Evolutionary conservation across 768 basidiomycete genomes (phyloP).

Genomic region (Erythrobasidium yunnanense): DNA sequence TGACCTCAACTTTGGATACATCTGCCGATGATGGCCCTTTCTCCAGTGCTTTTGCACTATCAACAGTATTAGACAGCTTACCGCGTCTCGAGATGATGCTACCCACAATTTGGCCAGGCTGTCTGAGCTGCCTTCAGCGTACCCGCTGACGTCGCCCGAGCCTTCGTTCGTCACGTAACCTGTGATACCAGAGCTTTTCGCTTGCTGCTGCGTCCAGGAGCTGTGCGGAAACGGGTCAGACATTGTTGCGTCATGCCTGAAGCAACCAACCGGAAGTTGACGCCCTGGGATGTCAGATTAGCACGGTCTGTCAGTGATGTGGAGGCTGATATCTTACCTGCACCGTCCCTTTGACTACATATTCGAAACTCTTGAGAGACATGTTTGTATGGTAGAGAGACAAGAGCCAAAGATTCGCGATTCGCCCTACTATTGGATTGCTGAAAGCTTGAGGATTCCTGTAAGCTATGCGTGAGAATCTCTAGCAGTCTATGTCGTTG

Average conservation of each 20-base stretch:
- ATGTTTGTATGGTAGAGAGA: not conserved
- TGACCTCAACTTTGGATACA: not conserved
- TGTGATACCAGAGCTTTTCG: not conserved
- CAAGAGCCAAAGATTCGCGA: not conserved
- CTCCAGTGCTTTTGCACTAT: not conserved
- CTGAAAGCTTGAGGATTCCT: not conserved
- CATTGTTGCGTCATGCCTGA: not conserved
- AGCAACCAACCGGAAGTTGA: not conserved
- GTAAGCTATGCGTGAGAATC: too few species aligned
- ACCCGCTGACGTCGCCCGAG: not conserved
- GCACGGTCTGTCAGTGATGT: not conserved
- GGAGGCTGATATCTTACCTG: not conserved
- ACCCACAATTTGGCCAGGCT: not conserved
- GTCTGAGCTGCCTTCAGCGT: not conserved
- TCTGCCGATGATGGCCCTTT: not conserved
- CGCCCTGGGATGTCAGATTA: not conserved
- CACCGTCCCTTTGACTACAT: not conserved
- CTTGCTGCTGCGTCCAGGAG: not conserved
- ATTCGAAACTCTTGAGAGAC: not conserved
- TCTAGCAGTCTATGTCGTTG: too few species aligned
- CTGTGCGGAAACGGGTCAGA: not conserved
- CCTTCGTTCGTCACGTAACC: not conserved
- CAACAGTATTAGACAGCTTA: too few species aligned
- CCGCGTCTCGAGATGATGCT: too few species aligned
- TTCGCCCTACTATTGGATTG: not conserved